phyloP scores from a whole-genome alignment of 805 yeast genomes.

The Priceomyces melissophilus region DNA sequence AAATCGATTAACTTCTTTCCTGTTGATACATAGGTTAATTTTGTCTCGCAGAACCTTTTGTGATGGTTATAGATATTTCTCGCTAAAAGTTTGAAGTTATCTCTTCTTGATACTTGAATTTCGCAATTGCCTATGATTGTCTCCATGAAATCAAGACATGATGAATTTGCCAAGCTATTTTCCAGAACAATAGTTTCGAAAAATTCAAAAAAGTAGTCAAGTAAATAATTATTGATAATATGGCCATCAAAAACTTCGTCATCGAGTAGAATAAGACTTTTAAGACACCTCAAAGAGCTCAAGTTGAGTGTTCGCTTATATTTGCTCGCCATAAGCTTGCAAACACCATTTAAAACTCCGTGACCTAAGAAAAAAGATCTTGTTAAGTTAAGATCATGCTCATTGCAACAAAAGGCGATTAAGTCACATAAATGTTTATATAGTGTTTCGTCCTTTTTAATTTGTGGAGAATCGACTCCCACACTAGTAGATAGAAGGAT shows the following conservation, averaged over 20 bases:
- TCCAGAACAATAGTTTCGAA: slow-evolving; percentile 45
- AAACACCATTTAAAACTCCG: slow-evolving; percentile 54
- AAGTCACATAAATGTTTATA: slow-evolving; percentile 67
- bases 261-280: slow-evolving; percentile 56
- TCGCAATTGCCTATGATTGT: slow-evolving; percentile 29
- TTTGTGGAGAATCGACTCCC: slow-evolving; percentile 3
- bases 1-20: slow-evolving; percentile 23
- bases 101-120: slow-evolving; percentile 9
- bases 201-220: slow-evolving; percentile 47
- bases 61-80: slow-evolving; percentile 29
- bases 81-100: slow-evolving; percentile 28
- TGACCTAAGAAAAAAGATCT: slow-evolving; percentile 62
- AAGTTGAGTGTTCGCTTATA: slow-evolving; percentile 55
- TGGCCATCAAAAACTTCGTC: slow-evolving; percentile 59
- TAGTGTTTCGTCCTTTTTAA: slow-evolving; percentile 37
- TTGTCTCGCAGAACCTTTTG: slow-evolving; percentile 20
- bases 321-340: slow-evolving; percentile 40
- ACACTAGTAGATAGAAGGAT: slow-evolving; percentile 26
- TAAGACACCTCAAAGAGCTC: slow-evolving; percentile 67
- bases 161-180: slow-evolving; percentile 69
- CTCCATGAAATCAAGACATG: slow-evolving; percentile 68
- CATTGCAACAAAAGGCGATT: slow-evolving; percentile 60
- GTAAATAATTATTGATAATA: slow-evolving; percentile 53
- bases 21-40: slow-evolving; percentile 28
- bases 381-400: slow-evolving; percentile 57